Evolutionary conservation across 2,329 filamentous ascomycete genomes (phyloP), one percentile per base, ranked within the genome.

Genomic region (Cladosporium phlei): DNA sequence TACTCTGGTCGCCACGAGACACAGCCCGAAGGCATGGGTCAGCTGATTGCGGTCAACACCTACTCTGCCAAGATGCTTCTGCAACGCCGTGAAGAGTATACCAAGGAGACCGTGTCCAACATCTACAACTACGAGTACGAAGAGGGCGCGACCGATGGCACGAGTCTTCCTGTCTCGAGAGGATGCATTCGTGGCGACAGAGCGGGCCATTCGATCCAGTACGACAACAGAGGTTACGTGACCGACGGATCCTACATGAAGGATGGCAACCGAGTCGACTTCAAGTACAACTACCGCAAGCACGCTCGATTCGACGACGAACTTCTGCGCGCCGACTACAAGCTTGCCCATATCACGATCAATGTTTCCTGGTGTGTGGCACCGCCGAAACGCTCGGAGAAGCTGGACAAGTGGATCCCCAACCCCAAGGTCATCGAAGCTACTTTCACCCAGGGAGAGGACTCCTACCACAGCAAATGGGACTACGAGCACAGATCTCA

Each of bases 281-380:
- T 78, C 67, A 73, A 73, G 49, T 76, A 75, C 46, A 69, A 73
- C 52, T 78, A 79, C 56, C 71, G 75, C 33, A 75, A 76, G 55
- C 73, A 73, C 47, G 70, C 74, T 10, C 71, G 69, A 27, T 76
- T 74, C 47, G 73, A 73, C 19, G 75, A 77, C 55, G 76, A 78
- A 48, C 65, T 79, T n/a, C 66, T 79, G 2, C 69, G 75, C 38
- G 76, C 74, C 0, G 76, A 78, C 50, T 79, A 75, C 51, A 68
- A 71, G 0, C 65, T 79, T 43, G 68, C 73, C 3, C 74, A 79
- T 55, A 72, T 78, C 51, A 76, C 68, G 30, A 73, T 71, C 53
- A 76, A 72, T 11, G 46, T 48, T 9, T 42, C 39, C 12, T 48
- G 46, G 46, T 48, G 46, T 30, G 46, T 48, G 5, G 29, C 30